These are phyloP conservation scores for Magnusiomyces fungicola DNA, from an alignment of 1,139 yeast species.

Conservation along the genomic window DNA sequence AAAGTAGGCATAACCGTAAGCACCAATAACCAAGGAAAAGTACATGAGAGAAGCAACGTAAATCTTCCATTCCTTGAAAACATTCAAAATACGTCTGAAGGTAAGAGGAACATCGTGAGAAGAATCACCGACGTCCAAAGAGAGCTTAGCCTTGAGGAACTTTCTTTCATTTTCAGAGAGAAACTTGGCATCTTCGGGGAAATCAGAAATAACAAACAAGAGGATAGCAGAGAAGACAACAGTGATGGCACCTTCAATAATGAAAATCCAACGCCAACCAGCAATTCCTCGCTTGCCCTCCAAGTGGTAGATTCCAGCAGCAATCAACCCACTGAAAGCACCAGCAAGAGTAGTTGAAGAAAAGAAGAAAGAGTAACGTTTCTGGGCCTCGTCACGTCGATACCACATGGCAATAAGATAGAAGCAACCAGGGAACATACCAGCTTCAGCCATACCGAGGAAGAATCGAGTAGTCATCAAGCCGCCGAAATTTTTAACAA, in stretches of 20 bases:
- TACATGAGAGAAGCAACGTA: conserved; percentile 54
- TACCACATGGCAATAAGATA: conserved; percentile 51
- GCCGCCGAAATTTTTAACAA: conserved; percentile 50
- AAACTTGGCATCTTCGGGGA: conserved; percentile 57
- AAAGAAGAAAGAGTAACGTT: conserved; percentile 61
- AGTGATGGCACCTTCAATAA: conserved; percentile 67
- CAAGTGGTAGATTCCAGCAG: conserved; percentile 50
- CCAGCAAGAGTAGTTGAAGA: conserved; percentile 67
- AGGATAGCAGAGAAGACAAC: conserved; percentile 54
- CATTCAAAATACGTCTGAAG: conserved; percentile 28
- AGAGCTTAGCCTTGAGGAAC: conserved; percentile 39
- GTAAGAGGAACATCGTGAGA: conserved; percentile 31
- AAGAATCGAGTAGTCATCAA: conserved; percentile 55
- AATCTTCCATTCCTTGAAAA: conserved; percentile 37
- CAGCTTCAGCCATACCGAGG: conserved; percentile 59
- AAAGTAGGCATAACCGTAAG: conserved; percentile 67
- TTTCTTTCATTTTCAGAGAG: conserved; percentile 36
- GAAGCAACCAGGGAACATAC: conserved; percentile 68
- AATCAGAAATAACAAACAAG: conserved; percentile 62
- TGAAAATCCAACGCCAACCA: conserved; percentile 72
- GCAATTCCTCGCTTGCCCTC: conserved; percentile 42
- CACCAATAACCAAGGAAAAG: conserved; percentile 57
- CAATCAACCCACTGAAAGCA: conserved; percentile 76
- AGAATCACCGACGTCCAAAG: conserved; percentile 38
- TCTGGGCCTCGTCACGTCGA: conserved; percentile 56